Conservation (phyloP, 2,329 filamentous ascomycete genomes). For the Ascochyta koolunga region DNA sequence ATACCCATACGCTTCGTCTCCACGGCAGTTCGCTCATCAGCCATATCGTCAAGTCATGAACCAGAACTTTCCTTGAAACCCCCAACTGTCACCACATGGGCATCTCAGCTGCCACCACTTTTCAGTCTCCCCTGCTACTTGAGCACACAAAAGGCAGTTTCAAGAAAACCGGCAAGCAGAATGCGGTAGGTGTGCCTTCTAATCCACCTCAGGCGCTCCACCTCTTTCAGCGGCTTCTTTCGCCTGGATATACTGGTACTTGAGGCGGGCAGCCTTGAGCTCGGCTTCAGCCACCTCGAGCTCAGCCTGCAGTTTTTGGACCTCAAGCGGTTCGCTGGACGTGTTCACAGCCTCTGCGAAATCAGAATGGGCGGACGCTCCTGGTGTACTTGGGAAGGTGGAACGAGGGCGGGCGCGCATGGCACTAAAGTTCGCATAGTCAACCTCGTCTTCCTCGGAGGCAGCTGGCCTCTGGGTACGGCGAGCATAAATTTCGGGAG, state of each 20-base stretch:
- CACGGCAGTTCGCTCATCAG: no score
- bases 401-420: constrained; percentile 3
- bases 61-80: not conserved
- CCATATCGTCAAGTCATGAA: not conserved
- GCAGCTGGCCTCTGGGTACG: constrained; percentile 4
- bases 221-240: constrained; percentile 17
- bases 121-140: not conserved
- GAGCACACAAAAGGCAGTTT: not conserved
- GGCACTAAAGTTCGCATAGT: not conserved
- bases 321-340: constrained; percentile 27
- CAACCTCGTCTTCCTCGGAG: constrained; percentile 21
- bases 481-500: constrained; percentile 1
- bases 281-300: constrained; percentile 43
- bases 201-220: not conserved
- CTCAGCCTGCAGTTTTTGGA: constrained; percentile 36
- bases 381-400: constrained; percentile 21
- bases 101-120: not conserved
- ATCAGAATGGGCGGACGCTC: constrained; percentile 1
- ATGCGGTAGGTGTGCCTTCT: not conserved
- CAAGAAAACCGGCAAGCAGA: no score
- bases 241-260: constrained; percentile 28
- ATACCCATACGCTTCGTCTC: no score
- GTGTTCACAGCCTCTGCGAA: constrained; percentile 8
- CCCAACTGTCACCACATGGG: not conserved
- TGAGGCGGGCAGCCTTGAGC: constrained; percentile 33